phyloP scores from a whole-genome alignment of 257 asterid genomes.

The Nicotiana paniculata region DNA sequence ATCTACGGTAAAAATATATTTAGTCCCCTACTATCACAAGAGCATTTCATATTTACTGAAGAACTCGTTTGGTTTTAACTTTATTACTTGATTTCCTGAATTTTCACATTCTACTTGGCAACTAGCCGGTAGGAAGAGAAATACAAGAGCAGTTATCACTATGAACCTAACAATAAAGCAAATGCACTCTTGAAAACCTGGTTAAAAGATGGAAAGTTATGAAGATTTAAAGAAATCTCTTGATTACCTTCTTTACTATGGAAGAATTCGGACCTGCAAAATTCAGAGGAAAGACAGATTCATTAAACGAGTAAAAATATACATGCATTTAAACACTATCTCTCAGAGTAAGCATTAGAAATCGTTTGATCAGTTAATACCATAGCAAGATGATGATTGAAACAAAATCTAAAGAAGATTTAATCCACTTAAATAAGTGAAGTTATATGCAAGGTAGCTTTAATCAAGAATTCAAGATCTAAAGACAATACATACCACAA shows the following conservation, averaged over 20 bases:
- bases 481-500: slow-evolving; percentile 25
- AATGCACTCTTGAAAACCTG: neutral
- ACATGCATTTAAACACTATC: neutral
- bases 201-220: neutral
- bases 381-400: neutral
- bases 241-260: slow-evolving; percentile 51
- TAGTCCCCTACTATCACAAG: too few species aligned
- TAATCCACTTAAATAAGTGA: neutral
- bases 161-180: neutral
- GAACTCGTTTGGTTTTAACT: neutral
- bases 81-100: neutral
- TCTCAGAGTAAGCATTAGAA: neutral
- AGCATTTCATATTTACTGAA: neutral
- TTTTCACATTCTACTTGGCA: neutral
- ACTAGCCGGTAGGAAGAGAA: neutral
- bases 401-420: neutral
- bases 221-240: neutral
- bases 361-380: neutral
- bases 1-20: too few species aligned
- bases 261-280: slow-evolving; percentile 47
- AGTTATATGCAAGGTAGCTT: neutral
- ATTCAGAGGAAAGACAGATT: slow-evolving; percentile 20
- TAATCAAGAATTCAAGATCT: neutral
- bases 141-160: neutral
- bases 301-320: neutral